Base-by-base conservation (phyloP, 129 eudicot genomes). In the sunflower (Helianthus annuus) region DNA sequence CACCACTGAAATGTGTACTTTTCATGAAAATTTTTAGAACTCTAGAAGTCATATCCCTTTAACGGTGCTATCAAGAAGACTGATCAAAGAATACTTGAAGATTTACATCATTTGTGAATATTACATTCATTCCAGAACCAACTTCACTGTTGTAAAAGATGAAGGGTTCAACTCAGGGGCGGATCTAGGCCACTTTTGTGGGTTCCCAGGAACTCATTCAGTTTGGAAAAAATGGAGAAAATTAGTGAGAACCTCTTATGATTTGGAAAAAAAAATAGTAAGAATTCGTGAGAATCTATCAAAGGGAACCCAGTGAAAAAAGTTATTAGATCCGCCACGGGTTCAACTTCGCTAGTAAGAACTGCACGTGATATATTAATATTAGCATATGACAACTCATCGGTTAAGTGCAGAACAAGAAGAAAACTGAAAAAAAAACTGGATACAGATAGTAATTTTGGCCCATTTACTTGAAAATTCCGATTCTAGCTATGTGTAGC, bases 21-120 rank as follows among this genome's bases (percentile, higher is more conserved):
- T 27, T 27, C 32, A 27, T 27, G 32, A 27, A 27, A 27, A 27
- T 2, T 1, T 27, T 27, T 27, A 7, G 22, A 45, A 45, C 49
- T 45, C 3, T 45, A 8, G 49, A 45, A 45, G 49, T 8, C 1
- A 27, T 45, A 1, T 9, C 12, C 10, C 51, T 46, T 46, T 46
- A 46, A 46, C 1, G 51, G 51, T 78, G 22, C 22, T 16, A 70
- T 88, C 77, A 85, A 77, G 96, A 86, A 69, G 94, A 88, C 81
- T 87, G 91, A 57, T 92, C 96, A 36, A 86, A 84, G 70, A 92
- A 92, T 17, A 92, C 97, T 85, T 92, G 97, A 58, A 92, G 89
- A 68, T 90, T 92, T 48, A 92, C 97, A 40, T 92, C 97, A 72
- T 92, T 96, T 0, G 97, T 92, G 71, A 89, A 89, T 10, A 89